Conservation (phyloP, 768 basidiomycete genomes). For the Mycena rebaudengoi region DNA sequence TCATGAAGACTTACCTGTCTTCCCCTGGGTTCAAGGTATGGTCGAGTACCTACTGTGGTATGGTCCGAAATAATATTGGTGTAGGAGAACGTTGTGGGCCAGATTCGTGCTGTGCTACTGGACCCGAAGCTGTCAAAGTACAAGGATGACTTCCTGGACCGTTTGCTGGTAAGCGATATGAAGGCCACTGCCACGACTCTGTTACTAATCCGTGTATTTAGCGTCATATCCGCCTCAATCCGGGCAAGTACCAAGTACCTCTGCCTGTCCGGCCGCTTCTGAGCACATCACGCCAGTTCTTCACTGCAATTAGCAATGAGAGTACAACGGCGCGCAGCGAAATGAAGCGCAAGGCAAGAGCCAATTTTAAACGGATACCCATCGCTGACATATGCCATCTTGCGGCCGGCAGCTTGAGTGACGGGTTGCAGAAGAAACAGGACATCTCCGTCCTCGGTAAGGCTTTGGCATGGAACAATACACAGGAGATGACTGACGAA, state of each 20-base stretch:
- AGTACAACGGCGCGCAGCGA: neutral
- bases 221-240: neutral
- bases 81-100: neutral
- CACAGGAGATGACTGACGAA: neutral
- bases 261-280: neutral
- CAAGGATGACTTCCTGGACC: neutral
- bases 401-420: neutral
- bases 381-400: neutral
- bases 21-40: neutral
- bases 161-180: neutral
- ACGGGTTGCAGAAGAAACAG: neutral
- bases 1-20: neutral
- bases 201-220: neutral
- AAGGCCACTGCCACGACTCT: neutral
- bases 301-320: neutral
- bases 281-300: neutral
- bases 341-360: neutral
- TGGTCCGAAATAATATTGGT: no score
- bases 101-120: neutral
- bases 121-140: no score
- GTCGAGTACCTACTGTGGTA: no score
- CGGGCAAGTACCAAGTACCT: neutral
- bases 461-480: neutral
- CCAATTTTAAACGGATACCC: neutral
- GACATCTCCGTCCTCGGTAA: neutral